Evolutionary conservation across 495 filamentous ascomycete genomes (phyloP), one percentile per base, ranked within the genome.

Genomic region (Penicillium malachiteum): DNA sequence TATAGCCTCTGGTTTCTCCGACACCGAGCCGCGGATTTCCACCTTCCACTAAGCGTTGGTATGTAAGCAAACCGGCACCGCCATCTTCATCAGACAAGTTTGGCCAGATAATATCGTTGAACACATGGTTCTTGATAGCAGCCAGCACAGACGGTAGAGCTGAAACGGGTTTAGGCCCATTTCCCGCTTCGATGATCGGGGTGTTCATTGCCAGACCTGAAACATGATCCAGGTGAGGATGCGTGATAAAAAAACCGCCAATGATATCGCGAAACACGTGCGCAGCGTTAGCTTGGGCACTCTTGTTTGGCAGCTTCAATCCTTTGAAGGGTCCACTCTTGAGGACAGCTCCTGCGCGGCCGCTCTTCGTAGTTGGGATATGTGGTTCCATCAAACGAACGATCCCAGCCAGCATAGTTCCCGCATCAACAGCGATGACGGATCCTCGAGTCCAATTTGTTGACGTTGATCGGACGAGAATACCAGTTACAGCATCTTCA

Each of bases 101-200:
- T 0, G 94, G 94, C 95, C 95, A 98, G 48, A 98, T 95, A 42
- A 97, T 71, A 65, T 96, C 92, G 72, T 98, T 98, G 76, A 97
- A 98, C 52, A 98, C 88, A 70, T 98, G 92, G 9, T 78, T 83
- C 65, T 96, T 96, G 67, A 98, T 84, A 3, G 92, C 92, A 12
- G 86, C 77, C 41, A 98, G 90, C 34, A 92, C 93, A 14, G 83
- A 86, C 0, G 92, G 91, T 3, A 97, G 72, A 7, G 88, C 94
- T 5, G 92, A 91, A 9, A 98, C 73, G 17, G 86, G 79, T 67
- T 97, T 98, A 7, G 90, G 89, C 12, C 82, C 82, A 41, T 76
- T 78, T 33, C 85, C 87, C n/a, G 81, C 84, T 57, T 85, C 82
- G 18, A 95, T 81, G 17, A 87, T 83, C 21, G 92, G 92, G 1